phyloP scores from a whole-genome alignment of 768 basidiomycete genomes.

The Serendipita sp. region DNA sequence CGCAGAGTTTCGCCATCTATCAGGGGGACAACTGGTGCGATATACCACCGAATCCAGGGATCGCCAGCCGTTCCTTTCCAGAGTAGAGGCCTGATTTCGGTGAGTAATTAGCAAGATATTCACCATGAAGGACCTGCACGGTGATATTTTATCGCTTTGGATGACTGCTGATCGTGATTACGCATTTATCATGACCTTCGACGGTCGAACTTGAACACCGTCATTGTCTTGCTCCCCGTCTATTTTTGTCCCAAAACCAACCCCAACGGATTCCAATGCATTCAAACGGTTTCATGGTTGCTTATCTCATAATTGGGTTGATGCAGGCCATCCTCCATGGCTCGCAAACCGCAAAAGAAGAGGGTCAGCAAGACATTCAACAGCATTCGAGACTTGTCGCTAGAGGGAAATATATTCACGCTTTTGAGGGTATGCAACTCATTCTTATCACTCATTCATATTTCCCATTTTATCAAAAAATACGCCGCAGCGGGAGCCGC shows the following conservation, averaged over 20 bases:
- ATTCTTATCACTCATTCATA: too few species aligned
- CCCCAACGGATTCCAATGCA: not conserved
- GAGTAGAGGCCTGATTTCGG: not conserved
- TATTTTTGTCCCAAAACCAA: not conserved
- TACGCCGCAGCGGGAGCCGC: too few species aligned
- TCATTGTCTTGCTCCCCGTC: not conserved
- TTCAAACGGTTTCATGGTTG: not conserved
- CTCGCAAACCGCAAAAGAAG: conserved; percentile 76
- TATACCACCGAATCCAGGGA: not conserved
- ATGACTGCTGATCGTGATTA: not conserved
- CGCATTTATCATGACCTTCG: not conserved
- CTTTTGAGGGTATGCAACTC: conserved; percentile 61
- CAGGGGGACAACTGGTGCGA: not conserved
- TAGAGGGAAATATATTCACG: conserved; percentile 87
- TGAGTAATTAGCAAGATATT: not conserved
- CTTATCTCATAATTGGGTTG: not conserved
- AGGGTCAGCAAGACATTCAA: conserved; percentile 55
- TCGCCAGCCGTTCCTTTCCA: not conserved
- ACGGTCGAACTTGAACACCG: not conserved
- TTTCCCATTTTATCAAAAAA: too few species aligned
- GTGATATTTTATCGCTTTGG: not conserved
- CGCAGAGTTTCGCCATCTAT: not conserved
- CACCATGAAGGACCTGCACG: not conserved
- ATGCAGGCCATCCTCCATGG: conserved; percentile 75
- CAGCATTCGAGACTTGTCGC: conserved; percentile 85